phyloP scores from a whole-genome alignment of 108 stramenopile genomes.

The Chaetoceros muelleri region DNA sequence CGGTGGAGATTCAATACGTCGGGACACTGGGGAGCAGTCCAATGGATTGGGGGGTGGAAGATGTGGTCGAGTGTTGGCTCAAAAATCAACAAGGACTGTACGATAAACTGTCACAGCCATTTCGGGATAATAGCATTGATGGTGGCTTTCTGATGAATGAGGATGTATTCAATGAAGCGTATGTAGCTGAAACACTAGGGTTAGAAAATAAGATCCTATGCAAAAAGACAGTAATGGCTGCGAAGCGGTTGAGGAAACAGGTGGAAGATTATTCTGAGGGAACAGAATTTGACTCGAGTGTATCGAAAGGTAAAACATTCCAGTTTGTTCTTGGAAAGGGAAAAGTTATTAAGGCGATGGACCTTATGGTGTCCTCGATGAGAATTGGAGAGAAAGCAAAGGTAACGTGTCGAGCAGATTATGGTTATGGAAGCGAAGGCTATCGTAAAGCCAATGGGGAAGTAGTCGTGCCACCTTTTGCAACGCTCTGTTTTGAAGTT shows the following conservation, averaged over 20 bases:
- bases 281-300: constrained; percentile 38
- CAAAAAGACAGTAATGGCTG: constrained; percentile 59
- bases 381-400: constrained; percentile 23
- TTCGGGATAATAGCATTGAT: constrained; percentile 28
- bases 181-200: constrained; percentile 19
- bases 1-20: constrained; percentile 19
- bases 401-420: constrained; percentile 39
- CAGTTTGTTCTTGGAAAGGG: constrained; percentile 19
- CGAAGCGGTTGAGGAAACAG: constrained; percentile 22
- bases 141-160: constrained; percentile 22
- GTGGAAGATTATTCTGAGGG: constrained; percentile 21
- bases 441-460: constrained; percentile 33
- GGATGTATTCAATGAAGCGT: constrained; percentile 38
- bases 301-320: constrained; percentile 12
- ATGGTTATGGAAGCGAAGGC: constrained; percentile 53
- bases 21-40: constrained; percentile 14
- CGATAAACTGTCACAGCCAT: constrained; percentile 9
- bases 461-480: constrained; percentile 49
- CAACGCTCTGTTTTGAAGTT: constrained; percentile 42
- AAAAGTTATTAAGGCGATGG: constrained; percentile 33
- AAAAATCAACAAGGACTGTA: constrained; percentile 34
- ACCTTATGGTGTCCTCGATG: constrained; percentile 33
- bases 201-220: constrained; percentile 37
- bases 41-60: constrained; percentile 26
- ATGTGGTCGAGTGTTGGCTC: constrained; percentile 49